Conservation (phyloP, 768 basidiomycete species). For the Leccinum ochraceum region DNA sequence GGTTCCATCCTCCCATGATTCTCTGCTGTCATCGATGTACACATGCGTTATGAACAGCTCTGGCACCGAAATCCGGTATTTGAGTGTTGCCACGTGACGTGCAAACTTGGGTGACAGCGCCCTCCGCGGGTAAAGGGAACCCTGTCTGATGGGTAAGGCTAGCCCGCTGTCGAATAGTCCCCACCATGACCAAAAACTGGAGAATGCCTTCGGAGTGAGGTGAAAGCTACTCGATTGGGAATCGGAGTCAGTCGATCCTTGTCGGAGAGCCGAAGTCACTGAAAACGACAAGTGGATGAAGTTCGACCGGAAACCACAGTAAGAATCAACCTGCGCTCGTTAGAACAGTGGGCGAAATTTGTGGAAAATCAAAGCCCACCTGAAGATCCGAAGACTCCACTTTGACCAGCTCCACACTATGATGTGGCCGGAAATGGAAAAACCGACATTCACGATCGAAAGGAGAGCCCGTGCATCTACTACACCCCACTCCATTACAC, state of each 20-base stretch:
- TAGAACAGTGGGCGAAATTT: not conserved
- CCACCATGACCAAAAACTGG: constrained; percentile 95
- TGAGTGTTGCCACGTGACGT: constrained; percentile 85
- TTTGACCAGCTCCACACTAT: constrained; percentile 67
- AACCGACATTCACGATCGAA: constrained; percentile 79
- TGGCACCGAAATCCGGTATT: constrained; percentile 81
- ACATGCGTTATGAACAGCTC: constrained; percentile 83
- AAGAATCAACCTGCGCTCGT: constrained; percentile 59
- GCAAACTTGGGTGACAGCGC: constrained; percentile 84
- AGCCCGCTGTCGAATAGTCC: constrained; percentile 75
- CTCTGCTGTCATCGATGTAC: constrained; percentile 78
- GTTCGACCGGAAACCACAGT: constrained; percentile 86
- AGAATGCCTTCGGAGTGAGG: constrained; percentile 79
- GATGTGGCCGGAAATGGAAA: constrained; percentile 81
- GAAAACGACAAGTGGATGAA: constrained; percentile 93
- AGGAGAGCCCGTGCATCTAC: constrained; percentile 54
- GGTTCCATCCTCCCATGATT: constrained; percentile 80
- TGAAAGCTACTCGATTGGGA: constrained; percentile 69
- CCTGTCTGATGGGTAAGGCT: constrained; percentile 85
- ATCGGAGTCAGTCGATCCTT: constrained; percentile 21
- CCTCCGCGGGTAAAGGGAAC: constrained; percentile 73
- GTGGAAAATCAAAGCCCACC: constrained; percentile 36
- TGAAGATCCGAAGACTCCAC: constrained; percentile 41
- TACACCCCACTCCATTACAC: constrained; percentile 66
- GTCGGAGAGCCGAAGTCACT: constrained; percentile 61